phyloP scores from a whole-genome alignment of 129 eudicot genomes.

The Gnaphalium uliginosum region DNA sequence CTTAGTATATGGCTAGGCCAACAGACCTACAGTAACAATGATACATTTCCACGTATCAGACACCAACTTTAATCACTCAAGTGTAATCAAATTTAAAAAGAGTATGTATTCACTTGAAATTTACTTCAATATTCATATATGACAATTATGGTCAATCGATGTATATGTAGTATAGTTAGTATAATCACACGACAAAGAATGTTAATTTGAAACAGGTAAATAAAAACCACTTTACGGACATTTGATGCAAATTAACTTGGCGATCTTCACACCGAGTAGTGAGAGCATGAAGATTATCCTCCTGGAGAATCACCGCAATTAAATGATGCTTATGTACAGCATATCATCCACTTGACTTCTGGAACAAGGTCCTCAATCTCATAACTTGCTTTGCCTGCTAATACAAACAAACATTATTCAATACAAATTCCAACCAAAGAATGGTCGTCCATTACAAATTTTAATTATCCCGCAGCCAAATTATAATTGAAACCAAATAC shows the following conservation, averaged over 20 bases:
- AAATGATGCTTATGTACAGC: slow-evolving; percentile 22
- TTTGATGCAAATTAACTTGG: slow-evolving; percentile 17
- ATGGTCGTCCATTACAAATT: no score
- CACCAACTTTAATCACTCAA: neutral
- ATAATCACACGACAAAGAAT: slow-evolving; percentile 36
- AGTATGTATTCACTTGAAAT: neutral
- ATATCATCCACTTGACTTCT: slow-evolving; percentile 34
- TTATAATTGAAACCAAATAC: neutral
- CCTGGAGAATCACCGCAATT: slow-evolving; percentile 12
- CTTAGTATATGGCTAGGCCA: no score
- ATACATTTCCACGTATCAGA: neutral
- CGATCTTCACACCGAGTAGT: slow-evolving; percentile 30
- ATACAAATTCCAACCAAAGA: neutral
- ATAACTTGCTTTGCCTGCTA: slow-evolving; percentile 32
- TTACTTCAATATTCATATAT: neutral
- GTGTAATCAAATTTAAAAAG: neutral
- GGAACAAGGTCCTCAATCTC: slow-evolving; percentile 42
- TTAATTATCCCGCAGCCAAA: neutral
- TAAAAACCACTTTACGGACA: slow-evolving; percentile 23
- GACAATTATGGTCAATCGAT: neutral
- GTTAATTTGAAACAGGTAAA: slow-evolving; percentile 26
- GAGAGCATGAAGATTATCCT: slow-evolving; percentile 21
- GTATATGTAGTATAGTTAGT: slow-evolving; percentile 23
- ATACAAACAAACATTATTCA: neutral
- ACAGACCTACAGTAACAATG: neutral